Conservation (phyloP, 768 basidiomycete species). For the Kwoniella heveanensis region DNA sequence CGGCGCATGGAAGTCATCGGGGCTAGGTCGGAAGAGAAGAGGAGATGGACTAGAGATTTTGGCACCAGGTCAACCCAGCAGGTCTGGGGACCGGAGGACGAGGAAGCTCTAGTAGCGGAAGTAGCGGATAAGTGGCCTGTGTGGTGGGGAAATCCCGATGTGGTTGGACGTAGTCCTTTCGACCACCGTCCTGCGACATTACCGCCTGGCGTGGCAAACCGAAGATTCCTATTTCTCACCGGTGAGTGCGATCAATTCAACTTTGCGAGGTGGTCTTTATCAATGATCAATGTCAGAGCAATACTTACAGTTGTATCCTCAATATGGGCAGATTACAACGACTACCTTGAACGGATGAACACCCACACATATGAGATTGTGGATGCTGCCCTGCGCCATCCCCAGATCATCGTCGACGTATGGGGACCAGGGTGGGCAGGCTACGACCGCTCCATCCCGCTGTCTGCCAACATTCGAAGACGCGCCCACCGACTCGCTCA, state of each 20-base stretch:
- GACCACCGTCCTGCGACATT: slow-evolving; percentile 38
- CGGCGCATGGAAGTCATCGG: slow-evolving; percentile 12
- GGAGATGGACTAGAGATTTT: neutral
- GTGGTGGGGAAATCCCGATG: slow-evolving; percentile 52
- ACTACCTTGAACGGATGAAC: slow-evolving; percentile 56
- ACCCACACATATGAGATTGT: slow-evolving; percentile 56
- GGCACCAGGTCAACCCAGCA: neutral
- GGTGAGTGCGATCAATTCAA: slow-evolving; percentile 41
- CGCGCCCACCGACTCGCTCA: slow-evolving; percentile 34
- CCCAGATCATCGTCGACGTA: slow-evolving; percentile 48
- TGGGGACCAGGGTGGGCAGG: slow-evolving; percentile 56
- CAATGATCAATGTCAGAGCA: too few species aligned
- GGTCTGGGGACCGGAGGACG: slow-evolving; percentile 19
- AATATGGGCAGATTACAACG: slow-evolving; percentile 44
- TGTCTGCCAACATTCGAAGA: slow-evolving; percentile 50
- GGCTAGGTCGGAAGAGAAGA: neutral
- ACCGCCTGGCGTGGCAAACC: slow-evolving; percentile 20
- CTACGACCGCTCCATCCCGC: slow-evolving; percentile 42
- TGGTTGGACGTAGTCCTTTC: slow-evolving; percentile 48
- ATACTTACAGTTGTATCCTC: too few species aligned
- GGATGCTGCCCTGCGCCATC: slow-evolving; percentile 53
- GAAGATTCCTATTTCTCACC: slow-evolving; percentile 52
- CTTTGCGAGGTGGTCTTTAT: too few species aligned
- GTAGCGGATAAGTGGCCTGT: slow-evolving; percentile 25
- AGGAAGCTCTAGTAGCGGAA: slow-evolving; percentile 15